Base-by-base conservation (phyloP, 2,329 filamentous ascomycete genomes). In the Tothia fuscella region DNA sequence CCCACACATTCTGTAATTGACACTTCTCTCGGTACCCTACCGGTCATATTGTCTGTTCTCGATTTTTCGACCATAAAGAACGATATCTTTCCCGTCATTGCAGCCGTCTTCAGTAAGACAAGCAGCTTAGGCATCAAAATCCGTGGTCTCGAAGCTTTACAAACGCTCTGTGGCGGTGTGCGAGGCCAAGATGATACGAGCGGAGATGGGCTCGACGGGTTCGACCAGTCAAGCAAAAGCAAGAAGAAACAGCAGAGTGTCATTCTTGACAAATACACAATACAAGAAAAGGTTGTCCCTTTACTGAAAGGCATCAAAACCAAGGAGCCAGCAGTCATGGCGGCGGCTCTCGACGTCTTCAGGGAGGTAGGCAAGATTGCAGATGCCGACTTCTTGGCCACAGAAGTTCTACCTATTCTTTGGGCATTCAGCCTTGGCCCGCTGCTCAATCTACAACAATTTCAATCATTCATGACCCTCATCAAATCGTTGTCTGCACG, bases 31-130 rank as follows among this genome's bases (percentile, higher is more conserved):
- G 75, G 81, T 38, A 83, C 80, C 21, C 64, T 98, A 4, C 80
- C 86, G 2, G 70, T 76, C 1, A 75, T 95, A n/a, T 65, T 96
- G 4, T 85, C 87, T 0, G 77, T 91, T 3, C 76, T 98, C 6
- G 91, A 98, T 61, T 96, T 95, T 51, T 93, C 82, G 50, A 96
- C 89, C 0, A 88, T 95, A 53, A 98, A 96, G 61, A 91, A 93
- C 52, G 89, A 96, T 48, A 72, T 98, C 1, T 98, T 98, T 58
- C 91, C 91, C 0, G 79, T 93, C 1, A 83, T 98, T 48, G 85
- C 89, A 1, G 67, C 72, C 6, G 91, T 95, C 0, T 98, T 98
- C 56, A 87, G 82, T 51, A 89, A 83, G 56, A 98, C 91, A 1
- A 93, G 77, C 56, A 95, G 87, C 56, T 73, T 98, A 43, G 84